A percentile compares a stretch with the other conserved stretches of the same genome.
phyloP scores from a whole-genome alignment of 345 rosid species.

The Boechera divaricarpa region DNA sequence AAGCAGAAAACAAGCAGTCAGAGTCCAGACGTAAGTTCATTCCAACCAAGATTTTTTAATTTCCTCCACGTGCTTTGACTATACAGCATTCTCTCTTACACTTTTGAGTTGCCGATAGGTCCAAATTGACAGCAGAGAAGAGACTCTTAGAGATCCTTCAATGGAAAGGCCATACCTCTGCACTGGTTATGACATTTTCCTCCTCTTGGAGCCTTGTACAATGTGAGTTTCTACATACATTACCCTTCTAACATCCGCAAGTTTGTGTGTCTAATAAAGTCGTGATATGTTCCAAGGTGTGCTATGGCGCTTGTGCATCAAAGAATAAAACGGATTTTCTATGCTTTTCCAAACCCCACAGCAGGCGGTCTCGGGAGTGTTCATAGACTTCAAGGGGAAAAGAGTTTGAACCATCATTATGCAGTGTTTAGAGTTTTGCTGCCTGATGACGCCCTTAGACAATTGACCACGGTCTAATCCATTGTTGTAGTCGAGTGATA shows the following conservation, averaged over 20 bases:
- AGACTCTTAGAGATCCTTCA: conserved; percentile 33
- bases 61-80: background rate
- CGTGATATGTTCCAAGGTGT: conserved; percentile 53
- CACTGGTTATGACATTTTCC: conserved; percentile 85
- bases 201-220: conserved; percentile 83
- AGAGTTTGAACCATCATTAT: conserved; percentile 90
- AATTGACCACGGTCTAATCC: background rate
- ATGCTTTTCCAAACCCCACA: conserved; percentile 65
- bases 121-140: conserved; percentile 42
- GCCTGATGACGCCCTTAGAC: conserved; percentile 37
- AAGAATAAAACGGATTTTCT: conserved; percentile 77
- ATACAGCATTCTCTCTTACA: conserved; percentile 34
- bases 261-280: background rate
- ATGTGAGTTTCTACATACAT: conserved; percentile 60
- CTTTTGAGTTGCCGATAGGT: conserved; percentile 45
- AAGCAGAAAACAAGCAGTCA: conserved; percentile 57
- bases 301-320: conserved; percentile 97
- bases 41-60: conserved; percentile 7
- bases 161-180: conserved; percentile 74
- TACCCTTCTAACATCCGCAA: background rate
- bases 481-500: background rate
- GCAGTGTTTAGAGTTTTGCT: conserved; percentile 81
- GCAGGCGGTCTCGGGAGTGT: conserved; percentile 80
- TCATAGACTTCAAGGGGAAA: conserved; percentile 85
- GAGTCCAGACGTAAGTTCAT: conserved; percentile 43